Conservation (phyloP, 163 green algal species). For the Scenedesmus sp. region DNA sequence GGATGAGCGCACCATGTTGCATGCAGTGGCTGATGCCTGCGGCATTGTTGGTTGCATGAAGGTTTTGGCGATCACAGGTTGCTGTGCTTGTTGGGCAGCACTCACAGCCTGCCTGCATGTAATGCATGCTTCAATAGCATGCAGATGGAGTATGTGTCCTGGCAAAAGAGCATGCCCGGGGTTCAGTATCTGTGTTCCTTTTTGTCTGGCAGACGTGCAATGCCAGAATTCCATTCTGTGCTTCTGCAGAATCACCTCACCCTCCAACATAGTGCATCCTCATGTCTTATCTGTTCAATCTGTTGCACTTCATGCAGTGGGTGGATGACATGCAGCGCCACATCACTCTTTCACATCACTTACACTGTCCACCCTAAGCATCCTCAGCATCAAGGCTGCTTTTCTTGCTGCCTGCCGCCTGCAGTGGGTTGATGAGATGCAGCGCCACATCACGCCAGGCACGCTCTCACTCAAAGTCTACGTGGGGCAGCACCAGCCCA, state of each 20-base stretch:
- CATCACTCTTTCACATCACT: conserved; percentile 63
- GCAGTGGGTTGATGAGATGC: conserved; percentile 79
- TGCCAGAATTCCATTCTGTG: no score
- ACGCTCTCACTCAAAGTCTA: conserved; percentile 81
- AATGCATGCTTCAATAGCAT: no score
- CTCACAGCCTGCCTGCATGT: no score
- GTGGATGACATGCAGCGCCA: conserved; percentile 81
- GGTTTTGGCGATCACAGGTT: no score
- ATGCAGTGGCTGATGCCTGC: neutral
- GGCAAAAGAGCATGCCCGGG: no score
- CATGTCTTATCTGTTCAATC: neutral
- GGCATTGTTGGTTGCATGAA: neutral
- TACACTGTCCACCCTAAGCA: neutral
- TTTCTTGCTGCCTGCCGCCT: conserved; percentile 29
- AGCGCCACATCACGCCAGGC: conserved; percentile 75
- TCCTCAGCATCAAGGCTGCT: conserved; percentile 71
- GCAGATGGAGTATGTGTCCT: no score
- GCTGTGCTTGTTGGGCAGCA: no score
- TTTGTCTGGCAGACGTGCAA: no score
- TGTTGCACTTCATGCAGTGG: conserved; percentile 53
- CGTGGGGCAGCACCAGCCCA: conserved; percentile 71
- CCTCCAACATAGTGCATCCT: no score
- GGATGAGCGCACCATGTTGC: no score
- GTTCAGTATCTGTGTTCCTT: no score
- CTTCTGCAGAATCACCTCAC: no score